Evolutionary conservation across 2,329 filamentous ascomycete species (phyloP).

Genomic region (Plectosphaerella cucumerina): DNA sequence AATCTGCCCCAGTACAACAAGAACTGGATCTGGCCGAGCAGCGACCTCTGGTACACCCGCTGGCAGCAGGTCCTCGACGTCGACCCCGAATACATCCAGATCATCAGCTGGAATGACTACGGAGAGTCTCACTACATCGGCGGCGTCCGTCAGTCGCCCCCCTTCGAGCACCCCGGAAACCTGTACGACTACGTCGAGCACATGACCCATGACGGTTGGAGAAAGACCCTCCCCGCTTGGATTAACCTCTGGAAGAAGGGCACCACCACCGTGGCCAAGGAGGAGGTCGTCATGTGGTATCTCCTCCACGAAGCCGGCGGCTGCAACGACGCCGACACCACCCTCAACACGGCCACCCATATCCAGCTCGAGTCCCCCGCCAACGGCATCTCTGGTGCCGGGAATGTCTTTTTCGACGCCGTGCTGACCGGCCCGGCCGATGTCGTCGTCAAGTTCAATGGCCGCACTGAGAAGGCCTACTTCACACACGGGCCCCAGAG

Average conservation of each 20-base stretch:
- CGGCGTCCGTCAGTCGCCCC: slow-evolving; percentile 26
- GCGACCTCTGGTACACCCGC: slow-evolving; percentile 54
- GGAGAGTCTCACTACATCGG: slow-evolving; percentile 53
- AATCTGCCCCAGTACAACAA: slow-evolving; percentile 51
- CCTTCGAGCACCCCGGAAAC: slow-evolving; percentile 12
- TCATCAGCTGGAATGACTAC: too few species aligned
- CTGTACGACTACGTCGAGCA: slow-evolving; percentile 35
- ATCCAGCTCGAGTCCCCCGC: slow-evolving; percentile 16
- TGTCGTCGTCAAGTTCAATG: slow-evolving; percentile 21
- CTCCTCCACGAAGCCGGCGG: slow-evolving; percentile 11
- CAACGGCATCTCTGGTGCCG: slow-evolving; percentile 10
- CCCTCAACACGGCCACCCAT: slow-evolving; percentile 21
- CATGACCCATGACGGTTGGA: slow-evolving; percentile 47
- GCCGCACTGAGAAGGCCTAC: slow-evolving; percentile 4
- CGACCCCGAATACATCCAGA: slow-evolving; percentile 46
- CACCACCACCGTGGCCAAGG: slow-evolving; percentile 15
- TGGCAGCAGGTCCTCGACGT: slow-evolving; percentile 49
- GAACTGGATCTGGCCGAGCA: slow-evolving; percentile 59
- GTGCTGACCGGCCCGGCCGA: slow-evolving; percentile 19
- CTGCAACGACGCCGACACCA: slow-evolving; percentile 20
- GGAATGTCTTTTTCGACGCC: slow-evolving; percentile 18
- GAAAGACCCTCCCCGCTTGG: slow-evolving; percentile 34
- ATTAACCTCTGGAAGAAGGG: slow-evolving; percentile 29
- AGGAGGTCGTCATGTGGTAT: slow-evolving; percentile 23
- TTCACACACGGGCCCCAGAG: slow-evolving; percentile 20